phyloP scores from a whole-genome alignment of 352 stramenopile species.

The Pythium chondricola region DNA sequence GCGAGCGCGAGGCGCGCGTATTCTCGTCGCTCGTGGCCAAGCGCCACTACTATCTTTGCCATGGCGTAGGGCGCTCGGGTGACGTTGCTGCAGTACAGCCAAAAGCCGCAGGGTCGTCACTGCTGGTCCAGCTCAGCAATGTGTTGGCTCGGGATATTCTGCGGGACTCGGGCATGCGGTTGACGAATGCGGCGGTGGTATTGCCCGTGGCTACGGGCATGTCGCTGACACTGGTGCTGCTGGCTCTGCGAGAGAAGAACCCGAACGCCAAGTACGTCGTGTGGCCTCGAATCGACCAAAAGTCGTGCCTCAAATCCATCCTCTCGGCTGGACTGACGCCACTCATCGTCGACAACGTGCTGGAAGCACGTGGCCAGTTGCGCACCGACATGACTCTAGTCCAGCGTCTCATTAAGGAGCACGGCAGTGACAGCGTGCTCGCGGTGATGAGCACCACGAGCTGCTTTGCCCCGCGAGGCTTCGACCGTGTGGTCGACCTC shows the following conservation, averaged over 20 bases:
- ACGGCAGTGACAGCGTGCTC: slow-evolving; percentile 72
- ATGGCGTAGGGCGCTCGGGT: slow-evolving; percentile 96
- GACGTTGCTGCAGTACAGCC: slow-evolving; percentile 98
- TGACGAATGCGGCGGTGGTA: slow-evolving; percentile 78
- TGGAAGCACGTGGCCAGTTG: slow-evolving; percentile 69
- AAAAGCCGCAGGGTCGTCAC: slow-evolving; percentile 96
- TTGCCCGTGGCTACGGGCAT: slow-evolving; percentile 97
- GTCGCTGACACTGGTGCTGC: slow-evolving; percentile 90
- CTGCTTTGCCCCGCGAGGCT: slow-evolving; percentile 97
- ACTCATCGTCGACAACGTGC: slow-evolving; percentile 78
- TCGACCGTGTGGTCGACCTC: slow-evolving; percentile 92
- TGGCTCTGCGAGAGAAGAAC: slow-evolving; percentile 64
- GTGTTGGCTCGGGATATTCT: slow-evolving; percentile 89
- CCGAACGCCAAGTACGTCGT: slow-evolving; percentile 74
- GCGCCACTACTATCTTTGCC: slow-evolving; percentile 91
- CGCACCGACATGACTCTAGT: slow-evolving; percentile 88
- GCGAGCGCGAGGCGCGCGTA: slow-evolving; percentile 96
- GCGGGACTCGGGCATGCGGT: slow-evolving; percentile 68
- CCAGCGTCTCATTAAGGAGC: slow-evolving; percentile 40
- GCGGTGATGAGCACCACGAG: slow-evolving; percentile 97
- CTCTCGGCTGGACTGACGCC: slow-evolving; percentile 88
- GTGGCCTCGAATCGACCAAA: slow-evolving; percentile 98
- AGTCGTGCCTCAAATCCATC: slow-evolving; percentile 98
- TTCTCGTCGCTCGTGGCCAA: slow-evolving; percentile 67
- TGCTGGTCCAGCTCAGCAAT: slow-evolving; percentile 93